Evolutionary conservation across 1,284 basidiomycete species (phyloP).

Genomic region (Ceratorhiza oryzae-sativae): DNA sequence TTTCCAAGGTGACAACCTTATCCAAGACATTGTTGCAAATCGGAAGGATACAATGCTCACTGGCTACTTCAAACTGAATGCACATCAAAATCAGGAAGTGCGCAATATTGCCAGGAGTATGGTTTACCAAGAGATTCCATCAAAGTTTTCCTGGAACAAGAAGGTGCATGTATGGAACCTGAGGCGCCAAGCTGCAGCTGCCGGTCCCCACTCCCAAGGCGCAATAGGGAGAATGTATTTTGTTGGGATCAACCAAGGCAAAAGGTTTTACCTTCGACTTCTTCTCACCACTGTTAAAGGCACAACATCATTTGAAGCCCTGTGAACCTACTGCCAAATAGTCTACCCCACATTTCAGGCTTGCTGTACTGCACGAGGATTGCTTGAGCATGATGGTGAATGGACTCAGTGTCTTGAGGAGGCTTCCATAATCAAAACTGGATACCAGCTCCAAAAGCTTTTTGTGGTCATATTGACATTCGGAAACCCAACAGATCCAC

Average conservation of each 20-base stretch:
- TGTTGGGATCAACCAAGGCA: constrained; percentile 49
- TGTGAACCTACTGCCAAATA: constrained; percentile 47
- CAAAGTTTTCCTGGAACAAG: constrained; percentile 46
- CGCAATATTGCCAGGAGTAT: constrained; percentile 47
- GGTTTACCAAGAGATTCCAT: constrained; percentile 57
- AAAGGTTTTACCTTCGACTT: constrained; percentile 53
- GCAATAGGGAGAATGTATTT: constrained; percentile 55
- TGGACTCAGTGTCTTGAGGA: constrained; percentile 56
- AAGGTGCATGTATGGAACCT: constrained; percentile 47
- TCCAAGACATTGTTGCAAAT: constrained; percentile 45
- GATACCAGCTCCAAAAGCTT: constrained; percentile 51
- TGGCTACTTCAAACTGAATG: constrained; percentile 56
- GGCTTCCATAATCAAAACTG: constrained; percentile 55
- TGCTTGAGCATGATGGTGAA: constrained; percentile 58
- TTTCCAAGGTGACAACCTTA: constrained; percentile 49
- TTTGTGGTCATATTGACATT: constrained; percentile 55
- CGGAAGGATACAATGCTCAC: constrained; percentile 50
- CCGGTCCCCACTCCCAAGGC: constrained; percentile 21
- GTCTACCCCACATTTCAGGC: constrained; percentile 48
- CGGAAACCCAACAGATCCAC: constrained; percentile 50
- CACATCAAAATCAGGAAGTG: constrained; percentile 43
- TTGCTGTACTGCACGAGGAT: constrained; percentile 54
- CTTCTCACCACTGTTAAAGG: constrained; percentile 53
- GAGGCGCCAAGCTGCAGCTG: constrained; percentile 39
- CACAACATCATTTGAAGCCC: constrained; percentile 51